Percentiles rank a stretch among this genome's conserved stretches.
These are phyloP conservation scores for Mycena pura DNA, from an alignment of 768 basidiomycete genomes.

Conservation along the genomic window DNA sequence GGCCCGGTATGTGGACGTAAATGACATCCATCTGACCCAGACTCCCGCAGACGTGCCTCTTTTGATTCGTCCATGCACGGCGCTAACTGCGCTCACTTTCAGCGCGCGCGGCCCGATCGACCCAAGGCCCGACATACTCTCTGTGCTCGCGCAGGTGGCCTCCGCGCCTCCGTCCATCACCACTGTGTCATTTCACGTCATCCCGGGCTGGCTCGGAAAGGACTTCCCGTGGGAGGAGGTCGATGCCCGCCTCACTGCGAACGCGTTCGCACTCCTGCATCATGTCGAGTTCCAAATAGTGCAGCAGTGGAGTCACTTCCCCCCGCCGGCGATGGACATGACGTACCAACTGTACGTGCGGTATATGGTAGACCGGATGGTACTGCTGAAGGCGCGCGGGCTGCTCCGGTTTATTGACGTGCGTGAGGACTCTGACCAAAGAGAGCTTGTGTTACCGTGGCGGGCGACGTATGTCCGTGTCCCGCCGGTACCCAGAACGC, in stretches of 20 bases:
- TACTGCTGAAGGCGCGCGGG: not conserved
- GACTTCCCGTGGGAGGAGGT: constrained; percentile 18
- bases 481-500: too few species aligned
- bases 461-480: too few species aligned
- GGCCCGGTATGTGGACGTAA: not conserved
- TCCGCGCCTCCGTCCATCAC: not conserved
- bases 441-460: not conserved
- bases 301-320: too few species aligned
- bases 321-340: too few species aligned
- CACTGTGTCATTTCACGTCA: constrained; percentile 8
- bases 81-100: constrained; percentile 5
- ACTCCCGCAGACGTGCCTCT: constrained; percentile 10
- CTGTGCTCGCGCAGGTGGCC: constrained; percentile 2
- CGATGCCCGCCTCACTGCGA: not conserved
- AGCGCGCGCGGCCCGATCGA: constrained; percentile 12
- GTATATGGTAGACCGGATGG: not conserved
- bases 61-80: not conserved
- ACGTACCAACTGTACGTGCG: not conserved
- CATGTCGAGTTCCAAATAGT: constrained; percentile 4
- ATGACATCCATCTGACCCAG: too few species aligned
- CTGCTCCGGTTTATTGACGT: not conserved
- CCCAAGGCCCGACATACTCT: not conserved
- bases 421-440: not conserved
- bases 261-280: not conserved
- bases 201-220: not conserved